Evolutionary conservation across 495 filamentous ascomycete genomes (phyloP), one percentile per base, ranked within the genome.

Genomic region (Cudoniella acicularis): DNA sequence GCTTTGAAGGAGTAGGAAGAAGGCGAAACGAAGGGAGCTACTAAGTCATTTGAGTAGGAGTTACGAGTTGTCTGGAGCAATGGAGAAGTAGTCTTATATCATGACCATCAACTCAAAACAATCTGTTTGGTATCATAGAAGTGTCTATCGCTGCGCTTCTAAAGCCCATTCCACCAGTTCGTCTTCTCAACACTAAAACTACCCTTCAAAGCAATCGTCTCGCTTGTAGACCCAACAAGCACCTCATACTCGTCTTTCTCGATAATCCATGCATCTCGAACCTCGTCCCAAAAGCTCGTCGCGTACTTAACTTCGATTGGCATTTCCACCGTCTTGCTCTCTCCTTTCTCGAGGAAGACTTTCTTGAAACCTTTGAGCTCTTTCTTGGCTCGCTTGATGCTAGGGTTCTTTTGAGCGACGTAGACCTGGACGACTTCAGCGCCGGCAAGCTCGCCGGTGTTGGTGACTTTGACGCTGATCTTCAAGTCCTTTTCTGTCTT

Each of bases 361-460:
- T 94, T 94, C 64, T 83, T 79, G 69, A 95, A 95, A 0, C 86
- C 89, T 56, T 87, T 88, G 1, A 95, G 74, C 69, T 92, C 87
- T 57, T 90, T 88, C 53, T 86, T 80, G 2, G 91, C 89, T 20
- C 88, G 76, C 22, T 57, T 52, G 42, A 67, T 70, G 47, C 62
- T 66, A 1, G 70, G 67, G n/a, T 64, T 67, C 0, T 84, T 84
- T 43, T 67, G 65, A 9, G 61, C 50, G 30, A 92, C 75, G 69
- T 94, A 96, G 8, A 92, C 69, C 77, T 96, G 89, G 11, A 92
- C 83, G 10, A 86, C 84, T 70, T 96, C 90, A 0, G 86, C 82
- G 4, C 91, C 90, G 2, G 79, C 77, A 0, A 79, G 61, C 0
- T 66, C 68, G 3, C 89, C 87, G 0, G 83, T 85, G 67, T 95